A percentile compares a stretch with the other conserved stretches of the same genome.
Conservation (phyloP, 164 flowering plant species). For the Vitis amurensis region DNA sequence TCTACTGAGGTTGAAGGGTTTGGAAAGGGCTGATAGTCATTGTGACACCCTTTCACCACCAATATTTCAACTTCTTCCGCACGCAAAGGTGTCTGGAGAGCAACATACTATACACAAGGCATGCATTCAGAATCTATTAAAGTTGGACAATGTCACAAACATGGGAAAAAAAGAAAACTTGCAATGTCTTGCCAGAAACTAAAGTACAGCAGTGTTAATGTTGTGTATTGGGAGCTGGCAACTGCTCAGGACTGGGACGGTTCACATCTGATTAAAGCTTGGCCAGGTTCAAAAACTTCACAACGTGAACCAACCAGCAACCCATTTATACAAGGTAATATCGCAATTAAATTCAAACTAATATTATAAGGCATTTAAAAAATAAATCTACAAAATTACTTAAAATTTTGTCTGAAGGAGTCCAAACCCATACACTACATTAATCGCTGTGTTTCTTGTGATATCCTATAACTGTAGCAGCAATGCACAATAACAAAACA, state of each 20-base stretch:
- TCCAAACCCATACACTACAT: not conserved
- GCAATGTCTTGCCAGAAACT: not conserved
- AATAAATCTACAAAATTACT: not conserved
- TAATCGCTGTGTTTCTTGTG: not conserved
- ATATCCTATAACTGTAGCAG: too few species aligned
- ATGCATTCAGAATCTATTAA: not conserved
- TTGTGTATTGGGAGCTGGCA: too few species aligned
- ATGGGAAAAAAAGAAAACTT: not conserved
- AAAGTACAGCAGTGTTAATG: too few species aligned
- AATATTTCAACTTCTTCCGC: slow-evolving; percentile 40
- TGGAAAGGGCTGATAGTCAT: not conserved
- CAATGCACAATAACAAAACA: not conserved
- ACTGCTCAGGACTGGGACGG: too few species aligned
- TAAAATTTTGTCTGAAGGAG: not conserved
- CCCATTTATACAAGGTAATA: too few species aligned
- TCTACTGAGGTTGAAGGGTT: slow-evolving; percentile 6
- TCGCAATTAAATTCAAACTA: too few species aligned
- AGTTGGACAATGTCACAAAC: not conserved
- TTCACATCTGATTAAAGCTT: too few species aligned
- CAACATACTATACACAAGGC: slow-evolving; percentile 25
- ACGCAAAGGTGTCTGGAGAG: slow-evolving; percentile 27
- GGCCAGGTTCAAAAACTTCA: too few species aligned
- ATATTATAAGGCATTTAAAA: not conserved
- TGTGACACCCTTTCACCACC: slow-evolving; percentile 10
- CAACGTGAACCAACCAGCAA: too few species aligned